Evolutionary conservation across 371 early-diverging fungal species (phyloP), one percentile per base, ranked within the genome.

Genomic region (Cokeromyces recurvatus): DNA sequence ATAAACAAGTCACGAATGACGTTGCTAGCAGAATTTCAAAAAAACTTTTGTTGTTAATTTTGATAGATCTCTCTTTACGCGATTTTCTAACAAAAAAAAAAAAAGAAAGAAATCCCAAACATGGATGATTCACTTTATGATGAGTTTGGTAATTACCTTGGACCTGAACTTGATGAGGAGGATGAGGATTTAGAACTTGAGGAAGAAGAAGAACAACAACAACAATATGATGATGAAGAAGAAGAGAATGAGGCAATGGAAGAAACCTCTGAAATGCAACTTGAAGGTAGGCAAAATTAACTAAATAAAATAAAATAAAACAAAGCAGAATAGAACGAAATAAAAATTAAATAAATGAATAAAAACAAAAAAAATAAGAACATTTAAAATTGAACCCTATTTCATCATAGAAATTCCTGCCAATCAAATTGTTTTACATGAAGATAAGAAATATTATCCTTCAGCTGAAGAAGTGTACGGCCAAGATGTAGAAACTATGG

Each of bases 141-240:
- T 75, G 97, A 96, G 68, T 97, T 95, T 72, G 97, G 98, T 59
- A 98, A 98, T 78, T 97, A 96, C 74, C 87, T 98, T 62, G 98
- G 97, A 21, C 94, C 96, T 25, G 95, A 96, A 47, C 76, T 95
- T 48, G 81, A 84, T 37, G 72, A 71, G n/a, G 77, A 75, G 21
- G 74, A 81, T 42, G 78, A 62, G n/a, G 68, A 67, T 38, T 42
- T 59, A 35, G 62, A 62, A 34, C 23, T 53, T 20, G 61, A 65
- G 44, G 49, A 53, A 32, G 62, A 56, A 32, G 52, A 56, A 46
- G 59, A 66, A 37, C 55, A 58, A 36, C 70, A 62, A 20, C n/a
- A n/a, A n/a, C n/a, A n/a, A n/a, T n/a, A n/a, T n/a, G n/a, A n/a
- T n/a, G 71, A 71, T 32, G 74, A 65, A 25, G 71, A 64, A 38